A percentile compares a stretch with the other conserved stretches of the same genome.
Evolutionary conservation across 1,284 basidiomycete genomes (phyloP).

Genomic region (Marasmius sp.): DNA sequence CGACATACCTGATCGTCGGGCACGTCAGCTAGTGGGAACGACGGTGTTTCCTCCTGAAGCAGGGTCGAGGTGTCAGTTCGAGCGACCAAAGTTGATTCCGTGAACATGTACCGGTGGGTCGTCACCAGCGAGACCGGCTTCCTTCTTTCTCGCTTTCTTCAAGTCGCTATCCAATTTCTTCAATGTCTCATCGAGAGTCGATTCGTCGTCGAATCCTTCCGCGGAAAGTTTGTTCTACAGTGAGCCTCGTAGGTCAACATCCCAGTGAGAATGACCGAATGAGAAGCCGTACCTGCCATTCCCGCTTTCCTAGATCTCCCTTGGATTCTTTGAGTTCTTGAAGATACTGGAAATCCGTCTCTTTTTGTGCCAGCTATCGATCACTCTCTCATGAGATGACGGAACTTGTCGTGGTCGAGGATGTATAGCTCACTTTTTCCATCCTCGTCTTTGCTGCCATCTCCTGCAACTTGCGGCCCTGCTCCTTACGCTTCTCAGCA

Average conservation of each 20-base stretch:
- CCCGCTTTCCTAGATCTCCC: constrained; percentile 68
- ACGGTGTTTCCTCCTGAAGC: constrained; percentile 67
- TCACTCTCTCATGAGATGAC: neutral
- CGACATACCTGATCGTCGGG: constrained; percentile 80
- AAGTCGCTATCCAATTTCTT: constrained; percentile 75
- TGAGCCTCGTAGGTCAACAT: neutral
- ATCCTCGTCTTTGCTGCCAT: constrained; percentile 85
- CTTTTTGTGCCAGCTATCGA: constrained; percentile 73
- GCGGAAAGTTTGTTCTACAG: constrained; percentile 55
- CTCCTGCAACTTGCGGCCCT: constrained; percentile 88
- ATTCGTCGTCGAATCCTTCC: constrained; percentile 79
- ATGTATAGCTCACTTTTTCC: constrained; percentile 72
- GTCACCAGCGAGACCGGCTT: constrained; percentile 59
- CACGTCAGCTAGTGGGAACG: constrained; percentile 87
- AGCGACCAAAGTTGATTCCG: neutral
- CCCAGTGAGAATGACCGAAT: neutral
- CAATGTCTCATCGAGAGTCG: constrained; percentile 66
- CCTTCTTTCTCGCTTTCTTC: constrained; percentile 72
- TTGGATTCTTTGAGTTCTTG: constrained; percentile 66
- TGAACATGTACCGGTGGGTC: constrained; percentile 43
- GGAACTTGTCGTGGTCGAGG: neutral
- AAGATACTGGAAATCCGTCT: constrained; percentile 79
- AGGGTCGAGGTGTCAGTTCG: neutral
- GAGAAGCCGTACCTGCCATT: constrained; percentile 59
- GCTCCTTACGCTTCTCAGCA: constrained; percentile 81